Percentiles rank a stretch among this genome's conserved stretches.
Conservation (phyloP, 1,284 basidiomycete genomes). For the Leccinum solheimii region DNA sequence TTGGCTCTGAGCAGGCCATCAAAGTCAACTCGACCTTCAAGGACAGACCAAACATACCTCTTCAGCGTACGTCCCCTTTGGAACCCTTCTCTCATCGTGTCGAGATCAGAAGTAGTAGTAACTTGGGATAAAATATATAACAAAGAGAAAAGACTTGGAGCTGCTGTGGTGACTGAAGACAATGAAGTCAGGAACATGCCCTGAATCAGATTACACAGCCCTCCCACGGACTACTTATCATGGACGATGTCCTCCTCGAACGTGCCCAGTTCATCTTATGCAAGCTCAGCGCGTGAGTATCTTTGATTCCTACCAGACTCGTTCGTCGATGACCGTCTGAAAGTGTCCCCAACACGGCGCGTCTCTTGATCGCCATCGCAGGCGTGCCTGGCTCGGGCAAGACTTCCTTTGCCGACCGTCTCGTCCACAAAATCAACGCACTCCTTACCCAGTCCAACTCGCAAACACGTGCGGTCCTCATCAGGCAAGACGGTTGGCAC, state of each 20-base stretch:
- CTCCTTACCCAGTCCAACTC: conserved; percentile 26
- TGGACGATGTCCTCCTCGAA: conserved; percentile 36
- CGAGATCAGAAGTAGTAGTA: background rate
- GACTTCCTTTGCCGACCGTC: conserved; percentile 62
- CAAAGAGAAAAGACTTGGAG: background rate
- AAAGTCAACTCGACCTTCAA: background rate
- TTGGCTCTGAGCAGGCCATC: conserved; percentile 37
- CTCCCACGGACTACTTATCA: too few relatives aligned
- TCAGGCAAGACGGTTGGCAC: conserved; percentile 89
- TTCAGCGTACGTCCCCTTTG: conserved; percentile 7
- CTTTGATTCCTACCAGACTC: rapidly evolving
- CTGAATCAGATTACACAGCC: too few relatives aligned
- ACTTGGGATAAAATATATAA: background rate
- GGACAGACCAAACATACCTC: conserved; percentile 10
- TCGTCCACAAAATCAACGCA: conserved; percentile 41
- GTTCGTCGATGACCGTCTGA: background rate
- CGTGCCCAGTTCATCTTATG: conserved; percentile 32
- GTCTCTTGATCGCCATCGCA: conserved; percentile 74
- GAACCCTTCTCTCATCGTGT: background rate
- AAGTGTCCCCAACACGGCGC: conserved; percentile 25
- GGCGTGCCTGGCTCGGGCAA: conserved; percentile 88
- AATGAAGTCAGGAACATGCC: background rate
- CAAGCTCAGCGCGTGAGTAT: conserved; percentile 25
- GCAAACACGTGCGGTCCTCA: conserved; percentile 48
- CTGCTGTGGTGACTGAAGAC: background rate